Percentiles rank a stretch among this genome's conserved stretches.
phyloP scores from a whole-genome alignment of 305 asterid genomes.

The Salvia sclarea region DNA sequence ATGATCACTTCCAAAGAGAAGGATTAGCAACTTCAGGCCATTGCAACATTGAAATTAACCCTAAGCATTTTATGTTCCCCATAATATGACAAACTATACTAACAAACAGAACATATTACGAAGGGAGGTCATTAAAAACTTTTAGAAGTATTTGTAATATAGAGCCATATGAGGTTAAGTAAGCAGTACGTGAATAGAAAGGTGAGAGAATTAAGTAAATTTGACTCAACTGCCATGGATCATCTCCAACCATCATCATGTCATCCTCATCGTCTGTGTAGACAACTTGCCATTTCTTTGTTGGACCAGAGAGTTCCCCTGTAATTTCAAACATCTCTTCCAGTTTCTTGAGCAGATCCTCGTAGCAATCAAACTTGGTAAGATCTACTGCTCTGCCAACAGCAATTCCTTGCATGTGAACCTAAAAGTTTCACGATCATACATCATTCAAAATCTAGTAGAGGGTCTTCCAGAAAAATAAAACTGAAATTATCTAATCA shows the following conservation, averaged over 20 bases:
- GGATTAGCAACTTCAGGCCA: not conserved
- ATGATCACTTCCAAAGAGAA: not conserved
- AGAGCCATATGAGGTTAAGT: not conserved
- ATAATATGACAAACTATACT: conserved; percentile 4
- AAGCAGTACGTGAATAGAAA: not conserved
- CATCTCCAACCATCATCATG: conserved; percentile 99
- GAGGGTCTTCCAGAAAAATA: not conserved
- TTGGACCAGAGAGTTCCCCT: conserved; percentile 71
- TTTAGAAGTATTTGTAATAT: conserved; percentile 7
- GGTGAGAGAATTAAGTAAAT: not conserved
- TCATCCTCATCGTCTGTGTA: conserved; percentile 96
- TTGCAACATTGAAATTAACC: conserved; percentile 1
- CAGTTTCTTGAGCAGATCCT: conserved; percentile 71
- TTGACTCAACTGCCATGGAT: conserved; percentile 84
- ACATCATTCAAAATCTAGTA: not conserved
- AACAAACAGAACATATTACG: not conserved
- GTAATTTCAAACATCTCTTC: conserved; percentile 88
- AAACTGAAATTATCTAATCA: not conserved
- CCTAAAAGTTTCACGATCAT: conserved; percentile 40
- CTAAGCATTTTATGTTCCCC: not conserved
- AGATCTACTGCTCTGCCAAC: conserved; percentile 93
- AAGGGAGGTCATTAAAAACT: conserved; percentile 9
- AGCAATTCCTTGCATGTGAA: conserved; percentile 89
- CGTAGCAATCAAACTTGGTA: conserved; percentile 64
- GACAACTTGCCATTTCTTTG: conserved; percentile 92